Evolutionary conservation across 768 basidiomycete genomes (phyloP), one percentile per base, ranked within the genome.

Genomic region (Coprinellus micaceus): DNA sequence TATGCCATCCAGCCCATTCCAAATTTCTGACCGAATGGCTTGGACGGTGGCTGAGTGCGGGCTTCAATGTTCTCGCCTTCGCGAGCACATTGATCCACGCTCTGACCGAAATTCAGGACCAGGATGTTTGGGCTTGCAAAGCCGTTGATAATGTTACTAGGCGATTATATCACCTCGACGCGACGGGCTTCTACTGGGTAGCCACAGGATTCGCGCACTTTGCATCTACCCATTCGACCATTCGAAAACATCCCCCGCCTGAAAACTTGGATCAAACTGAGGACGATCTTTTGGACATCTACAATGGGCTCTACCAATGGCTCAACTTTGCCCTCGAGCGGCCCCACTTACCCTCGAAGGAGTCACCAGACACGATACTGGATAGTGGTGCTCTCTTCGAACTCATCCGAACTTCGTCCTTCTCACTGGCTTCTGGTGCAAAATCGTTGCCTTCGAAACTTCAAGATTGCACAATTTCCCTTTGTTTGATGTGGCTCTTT

Each of bases 11-110:
- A 2, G 69, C 73, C 2, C 79, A 83, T 64, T 66, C 69, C 12
- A 69, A 68, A 48, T 84, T 79, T 61, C 74, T 85, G 39, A 58
- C 74, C 15, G 74, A 79, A 44, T 70, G 84, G 26, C 69, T 69
- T 43, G 60, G 64, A n/a, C 66, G 63, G 41, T 84, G 82, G 76
- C 66, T 57, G 45, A 61, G 58, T 22, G 68, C 58, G 22, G 52
- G 60, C 61, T 47, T 61, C 55, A 56, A 66, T 12, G 63, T 66
- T 13, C 60, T 61, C 17, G 63, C 63, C 2, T 80, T 77, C 57
- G 64, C 68, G 5, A 58, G 64, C 22, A 54, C 69, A 6, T 64
- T 80, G 15, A 60, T 69, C 15, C 63, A 67, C 4, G 69, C 22
- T 59, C 56, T 80, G n/a, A 56, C 52, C 12, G 47, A 56, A 29